Percentiles rank a stretch among this genome's conserved stretches.
phyloP scores from a whole-genome alignment of 2,329 filamentous ascomycete genomes.

The Dactylonectria macrodidyma region DNA sequence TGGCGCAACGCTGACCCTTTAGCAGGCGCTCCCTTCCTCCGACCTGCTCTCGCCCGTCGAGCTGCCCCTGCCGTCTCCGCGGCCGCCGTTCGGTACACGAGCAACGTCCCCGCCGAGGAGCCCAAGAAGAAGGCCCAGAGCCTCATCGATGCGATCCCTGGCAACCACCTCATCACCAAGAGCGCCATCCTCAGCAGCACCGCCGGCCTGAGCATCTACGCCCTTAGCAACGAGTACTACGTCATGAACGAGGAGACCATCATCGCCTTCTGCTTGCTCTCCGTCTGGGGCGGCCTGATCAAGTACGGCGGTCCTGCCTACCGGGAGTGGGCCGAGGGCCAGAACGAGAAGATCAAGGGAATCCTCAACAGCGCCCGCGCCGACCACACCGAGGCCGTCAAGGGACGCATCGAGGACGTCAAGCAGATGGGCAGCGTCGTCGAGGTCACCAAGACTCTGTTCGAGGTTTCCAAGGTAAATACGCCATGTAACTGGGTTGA shows the following conservation, averaged over 20 bases:
- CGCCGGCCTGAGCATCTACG: constrained; percentile 91
- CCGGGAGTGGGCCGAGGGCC: constrained; percentile 90
- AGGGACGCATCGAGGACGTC: constrained; percentile 93
- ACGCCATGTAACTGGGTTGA: constrained; percentile 28
- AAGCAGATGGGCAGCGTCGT: constrained; percentile 95
- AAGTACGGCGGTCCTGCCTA: constrained; percentile 96
- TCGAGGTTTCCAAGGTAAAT: constrained; percentile 96
- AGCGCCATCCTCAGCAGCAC: constrained; percentile 95
- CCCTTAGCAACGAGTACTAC: constrained; percentile 99
- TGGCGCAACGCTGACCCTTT: constrained; percentile 46
- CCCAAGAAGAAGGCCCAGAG: constrained; percentile 98
- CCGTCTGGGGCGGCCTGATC: constrained; percentile 92
- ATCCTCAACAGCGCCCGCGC: constrained; percentile 94
- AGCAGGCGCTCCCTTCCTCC: constrained; percentile 90
- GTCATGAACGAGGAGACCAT: constrained; percentile 99
- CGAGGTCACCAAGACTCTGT: constrained; percentile 96
- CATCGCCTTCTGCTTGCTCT: constrained; percentile 91
- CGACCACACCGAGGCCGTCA: constrained; percentile 96
- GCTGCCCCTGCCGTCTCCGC: constrained; percentile 81
- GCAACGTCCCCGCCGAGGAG: constrained; percentile 86
- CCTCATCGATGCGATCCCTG: constrained; percentile 92
- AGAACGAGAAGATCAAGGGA: constrained; percentile 93
- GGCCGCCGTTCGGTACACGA: constrained; percentile 78
- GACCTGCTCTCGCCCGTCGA: constrained; percentile 83
- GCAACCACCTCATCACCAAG: constrained; percentile 94